Percentiles rank a stretch among this genome's conserved stretches.
Conservation (phyloP, 805 yeast species). For the Tetrapisispora fleetii region DNA sequence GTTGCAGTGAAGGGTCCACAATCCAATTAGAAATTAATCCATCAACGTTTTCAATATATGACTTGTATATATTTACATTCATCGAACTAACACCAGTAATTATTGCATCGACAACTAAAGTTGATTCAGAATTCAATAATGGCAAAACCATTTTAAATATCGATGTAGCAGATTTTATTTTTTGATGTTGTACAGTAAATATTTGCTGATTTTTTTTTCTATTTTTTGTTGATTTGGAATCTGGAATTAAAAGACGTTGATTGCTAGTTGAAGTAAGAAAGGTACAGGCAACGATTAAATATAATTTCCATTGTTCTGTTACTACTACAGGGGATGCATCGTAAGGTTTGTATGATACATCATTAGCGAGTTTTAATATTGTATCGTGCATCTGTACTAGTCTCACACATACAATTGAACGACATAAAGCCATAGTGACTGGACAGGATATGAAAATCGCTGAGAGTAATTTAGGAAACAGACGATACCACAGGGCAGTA, state of each 20-base stretch:
- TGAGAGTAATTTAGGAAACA: constrained; percentile 66
- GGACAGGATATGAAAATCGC: constrained; percentile 76
- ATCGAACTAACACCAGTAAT: constrained; percentile 84
- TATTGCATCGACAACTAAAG: constrained; percentile 69
- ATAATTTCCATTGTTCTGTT: constrained; percentile 82
- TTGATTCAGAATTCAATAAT: constrained; percentile 58
- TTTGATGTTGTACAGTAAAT: constrained; percentile 77
- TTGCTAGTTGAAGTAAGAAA: constrained; percentile 84
- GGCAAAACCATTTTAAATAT: constrained; percentile 85
- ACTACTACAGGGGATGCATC: constrained; percentile 56
- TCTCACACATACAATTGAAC: constrained; percentile 83
- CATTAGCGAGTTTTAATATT: constrained; percentile 46
- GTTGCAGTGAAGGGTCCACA: constrained; percentile 33
- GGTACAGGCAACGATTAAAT: constrained; percentile 82
- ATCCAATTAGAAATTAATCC: constrained; percentile 48
- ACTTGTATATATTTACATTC: constrained; percentile 78
- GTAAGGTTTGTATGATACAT: constrained; percentile 21
- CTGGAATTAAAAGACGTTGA: constrained; percentile 63
- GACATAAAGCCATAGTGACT: constrained; percentile 83
- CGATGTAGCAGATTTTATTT: constrained; percentile 85
- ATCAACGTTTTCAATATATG: constrained; percentile 69
- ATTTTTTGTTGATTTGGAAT: constrained; percentile 45
- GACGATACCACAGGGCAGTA: constrained; percentile 90
- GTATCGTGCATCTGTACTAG: constrained; percentile 76
- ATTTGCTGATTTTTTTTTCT: constrained; percentile 72